Base-by-base conservation (phyloP, 2,329 filamentous ascomycete species). In the Didymella sp. region DNA sequence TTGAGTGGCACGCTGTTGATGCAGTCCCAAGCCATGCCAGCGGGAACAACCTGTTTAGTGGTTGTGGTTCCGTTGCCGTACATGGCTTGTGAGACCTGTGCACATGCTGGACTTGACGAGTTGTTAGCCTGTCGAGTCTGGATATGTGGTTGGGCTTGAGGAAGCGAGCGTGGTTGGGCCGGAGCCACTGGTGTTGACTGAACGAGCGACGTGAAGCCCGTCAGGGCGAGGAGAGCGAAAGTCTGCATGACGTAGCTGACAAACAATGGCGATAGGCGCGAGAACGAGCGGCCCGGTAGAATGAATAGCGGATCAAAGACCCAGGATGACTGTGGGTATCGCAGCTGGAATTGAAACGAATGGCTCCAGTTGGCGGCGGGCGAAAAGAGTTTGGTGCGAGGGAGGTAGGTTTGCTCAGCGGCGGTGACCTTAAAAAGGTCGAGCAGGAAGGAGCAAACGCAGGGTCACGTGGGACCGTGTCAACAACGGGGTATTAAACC, bases 1-100 rank as follows among this genome's bases (percentile, higher is more conserved):
- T 81, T 81, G 64, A 81, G 75, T 0, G 79, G 78, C 11, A 81
- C 74, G 42, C 71, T 76, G 45, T 72, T 76, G 40, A 81, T 69
- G 65, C 80, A 82, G 9, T 80, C 75, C 57, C 76, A 80, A 2
- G 79, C 79, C 22, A 80, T 50, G 12, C 73, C 56, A n/a, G 79
- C 79, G 19, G 78, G 76, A 2, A 81, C 72, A 4, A 74, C 13
- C 65, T 70, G 45, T 7, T 51, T 51, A 44, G 53, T 44, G 9
- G 50, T 35, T 19, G 48, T 22, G 0, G 48, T 62, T 4, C 62
- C 61, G 45, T 66, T 49, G 28, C 61, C 64, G 46, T 71, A 73
- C 58, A 74, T 60, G 45, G 66, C 61, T 24, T 69, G 51, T 6
- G 73, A 74, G 45, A 74, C 71, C 51, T 73, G 65, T 27, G 73